These are phyloP conservation scores for Aspergillus fijiensis DNA, from an alignment of 2,329 filamentous ascomycete genomes.

Conservation along the genomic window DNA sequence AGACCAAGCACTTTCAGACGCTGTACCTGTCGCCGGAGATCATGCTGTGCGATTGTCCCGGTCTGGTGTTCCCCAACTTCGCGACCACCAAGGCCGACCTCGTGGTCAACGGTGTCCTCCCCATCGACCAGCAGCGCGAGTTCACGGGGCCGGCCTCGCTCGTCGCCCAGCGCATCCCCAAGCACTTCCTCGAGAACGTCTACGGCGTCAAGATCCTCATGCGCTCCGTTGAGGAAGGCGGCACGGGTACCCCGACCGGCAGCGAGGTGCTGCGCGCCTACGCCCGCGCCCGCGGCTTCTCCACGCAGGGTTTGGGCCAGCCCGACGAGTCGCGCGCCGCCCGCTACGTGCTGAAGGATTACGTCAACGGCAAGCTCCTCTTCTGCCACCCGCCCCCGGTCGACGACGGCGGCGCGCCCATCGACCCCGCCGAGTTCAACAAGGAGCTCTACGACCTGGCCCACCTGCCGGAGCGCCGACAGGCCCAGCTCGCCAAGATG, in stretches of 20 bases:
- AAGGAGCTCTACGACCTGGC: constrained; percentile 78
- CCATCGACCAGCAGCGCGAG: constrained; percentile 94
- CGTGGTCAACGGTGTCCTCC: constrained; percentile 89
- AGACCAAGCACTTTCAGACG: constrained; percentile 99
- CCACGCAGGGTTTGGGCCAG: constrained; percentile 82
- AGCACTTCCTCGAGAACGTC: constrained; percentile 83
- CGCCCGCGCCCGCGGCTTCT: constrained; percentile 84
- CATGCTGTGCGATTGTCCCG: constrained; percentile 93
- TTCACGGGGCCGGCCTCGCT: constrained; percentile 83
- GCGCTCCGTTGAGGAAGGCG: constrained; percentile 83
- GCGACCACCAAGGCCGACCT: constrained; percentile 94
- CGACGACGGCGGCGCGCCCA: constrained; percentile 39
- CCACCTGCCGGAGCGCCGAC: constrained; percentile 79
- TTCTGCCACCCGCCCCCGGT: constrained; percentile 83
- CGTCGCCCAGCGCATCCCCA: constrained; percentile 80
- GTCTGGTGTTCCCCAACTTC: constrained; percentile 98
- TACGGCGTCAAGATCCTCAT: constrained; percentile 89
- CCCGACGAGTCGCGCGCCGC: constrained; percentile 93
- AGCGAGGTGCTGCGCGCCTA: constrained; percentile 84
- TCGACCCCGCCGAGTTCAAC: constrained; percentile 79
- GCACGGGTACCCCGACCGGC: constrained; percentile 80
- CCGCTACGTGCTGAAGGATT: constrained; percentile 89
- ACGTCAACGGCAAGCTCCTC: constrained; percentile 91
- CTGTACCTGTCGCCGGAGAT: constrained; percentile 89
- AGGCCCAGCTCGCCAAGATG: constrained; percentile 55